Conservation (phyloP, 176 grass and related monocot species). For the Thinopyrum elongatum region DNA sequence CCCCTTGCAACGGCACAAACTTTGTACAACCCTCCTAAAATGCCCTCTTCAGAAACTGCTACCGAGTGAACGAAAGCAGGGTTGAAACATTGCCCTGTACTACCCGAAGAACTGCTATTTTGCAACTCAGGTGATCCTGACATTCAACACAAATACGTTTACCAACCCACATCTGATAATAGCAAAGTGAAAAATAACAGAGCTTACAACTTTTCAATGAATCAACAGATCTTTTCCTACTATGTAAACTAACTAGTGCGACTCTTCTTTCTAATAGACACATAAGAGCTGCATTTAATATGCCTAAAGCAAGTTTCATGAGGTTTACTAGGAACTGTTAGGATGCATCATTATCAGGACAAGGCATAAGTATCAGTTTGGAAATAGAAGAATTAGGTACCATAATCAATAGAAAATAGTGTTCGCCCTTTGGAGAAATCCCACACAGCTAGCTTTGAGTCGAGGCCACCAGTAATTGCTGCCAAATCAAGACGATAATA, state of each 20-base stretch:
- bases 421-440: conserved; percentile 89
- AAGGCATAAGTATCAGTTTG: not conserved
- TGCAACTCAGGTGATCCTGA: conserved; percentile 64
- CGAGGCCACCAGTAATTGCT: conserved; percentile 83
- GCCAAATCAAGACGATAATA: conserved; percentile 22
- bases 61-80: conserved; percentile 90
- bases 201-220: not conserved
- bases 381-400: conserved; percentile 35
- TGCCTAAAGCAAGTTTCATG: conserved; percentile 15
- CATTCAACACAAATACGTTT: conserved; percentile 4
- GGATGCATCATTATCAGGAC: conserved; percentile 6
- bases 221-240: not conserved
- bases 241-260: not conserved
- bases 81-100: conserved; percentile 81
- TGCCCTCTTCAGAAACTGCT: conserved; percentile 73
- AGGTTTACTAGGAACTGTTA: conserved; percentile 13
- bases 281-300: conserved; percentile 12
- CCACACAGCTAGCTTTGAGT: conserved; percentile 80
- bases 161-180: not conserved
- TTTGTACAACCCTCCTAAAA: conserved; percentile 57
- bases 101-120: conserved; percentile 43
- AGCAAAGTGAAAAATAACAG: not conserved
- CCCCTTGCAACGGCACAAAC: conserved; percentile 96
- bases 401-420: conserved; percentile 83
- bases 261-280: not conserved